These are phyloP conservation scores for Coemansia reversa DNA, from an alignment of 192 early-diverging fungal species.

Conservation along the genomic window DNA sequence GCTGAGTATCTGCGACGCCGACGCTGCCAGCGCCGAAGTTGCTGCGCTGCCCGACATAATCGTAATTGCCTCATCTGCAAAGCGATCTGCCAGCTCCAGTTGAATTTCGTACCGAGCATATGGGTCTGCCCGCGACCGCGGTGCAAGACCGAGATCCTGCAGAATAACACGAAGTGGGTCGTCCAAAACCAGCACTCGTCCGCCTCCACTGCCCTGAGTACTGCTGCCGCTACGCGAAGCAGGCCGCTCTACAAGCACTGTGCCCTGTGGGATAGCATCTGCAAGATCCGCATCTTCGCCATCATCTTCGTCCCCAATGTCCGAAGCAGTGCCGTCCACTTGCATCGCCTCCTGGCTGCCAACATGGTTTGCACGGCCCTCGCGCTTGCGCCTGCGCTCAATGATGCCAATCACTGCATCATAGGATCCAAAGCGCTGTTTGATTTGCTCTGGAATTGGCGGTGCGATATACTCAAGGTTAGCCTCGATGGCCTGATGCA, in stretches of 20 bases:
- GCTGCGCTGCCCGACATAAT: slow-evolving; percentile 56
- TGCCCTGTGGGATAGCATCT: slow-evolving; percentile 54
- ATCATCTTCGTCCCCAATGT: slow-evolving; percentile 25
- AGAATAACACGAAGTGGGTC: slow-evolving; percentile 68
- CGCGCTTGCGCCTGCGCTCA: slow-evolving; percentile 47
- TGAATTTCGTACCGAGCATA: slow-evolving; percentile 53
- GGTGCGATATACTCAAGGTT: slow-evolving; percentile 76
- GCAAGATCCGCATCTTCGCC: slow-evolving; percentile 48
- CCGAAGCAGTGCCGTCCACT: not conserved
- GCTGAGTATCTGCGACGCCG: slow-evolving; percentile 55
- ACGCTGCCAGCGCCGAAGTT: slow-evolving; percentile 50
- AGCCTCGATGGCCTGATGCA: slow-evolving; percentile 80
- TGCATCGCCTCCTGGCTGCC: slow-evolving; percentile 14
- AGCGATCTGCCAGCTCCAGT: slow-evolving; percentile 58
- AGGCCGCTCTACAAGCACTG: slow-evolving; percentile 51
- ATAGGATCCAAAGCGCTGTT: slow-evolving; percentile 53
- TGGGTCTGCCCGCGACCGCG: slow-evolving; percentile 48
- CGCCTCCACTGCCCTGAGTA: slow-evolving; percentile 10
- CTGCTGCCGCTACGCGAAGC: slow-evolving; percentile 8
- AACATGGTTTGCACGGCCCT: slow-evolving; percentile 20
- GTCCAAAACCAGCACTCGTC: slow-evolving; percentile 54
- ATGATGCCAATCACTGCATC: slow-evolving; percentile 54
- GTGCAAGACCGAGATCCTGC: slow-evolving; percentile 65
- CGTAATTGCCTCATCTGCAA: slow-evolving; percentile 58
- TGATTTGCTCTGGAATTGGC: slow-evolving; percentile 54